Evolutionary conservation across 192 early-diverging fungal species (phyloP), one percentile per base, ranked within the genome.

Genomic region (Rhizophagus prolifer): DNA sequence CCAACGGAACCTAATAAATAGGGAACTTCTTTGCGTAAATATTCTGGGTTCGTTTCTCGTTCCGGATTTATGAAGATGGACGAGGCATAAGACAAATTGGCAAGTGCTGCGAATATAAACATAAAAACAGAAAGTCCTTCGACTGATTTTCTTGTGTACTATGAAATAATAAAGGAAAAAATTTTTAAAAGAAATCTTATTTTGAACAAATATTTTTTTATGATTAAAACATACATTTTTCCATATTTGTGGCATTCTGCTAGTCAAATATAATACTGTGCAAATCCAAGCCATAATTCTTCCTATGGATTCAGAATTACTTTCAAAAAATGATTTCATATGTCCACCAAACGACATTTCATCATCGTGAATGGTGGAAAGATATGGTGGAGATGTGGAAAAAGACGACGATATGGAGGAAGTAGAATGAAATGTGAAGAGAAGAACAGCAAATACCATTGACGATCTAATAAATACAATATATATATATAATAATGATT

Each of bases 161-260:
- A 58, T 19, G 38, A 59, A 30, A 30, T n/a, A 31, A 38, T 28
- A 16, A 58, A 75, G 10, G 9, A 23, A 25, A 38, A 38, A 6
- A 0, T 36, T 38, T 19, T 19, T n/a, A 38, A 2, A 41, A 67
- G 9, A 36, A 3, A 19, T 16, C 21, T 31, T 21, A 38, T 8
- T 38, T 38, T 6, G 5, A 7, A 38, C 36, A 7, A n/a, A 41
- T n/a, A 38, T 16, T 19, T 19, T 19, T 23, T 19, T 26, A 34
- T 36, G 6, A 46, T 30, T 19, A 28, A 13, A 28, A 47, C 19
- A 31, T 79, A 85, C 83, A 78, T 94, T 95, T 59, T 88, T 90
- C 81, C 84, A 87, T 60, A 95, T 85, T 78, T 95, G 94, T 28
- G 94, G 94, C 54, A 95, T 82, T 10, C 93, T 86, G 23, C 90